phyloP scores from a whole-genome alignment of 2,329 filamentous ascomycete genomes.

The Trichoderma pleuroti region DNA sequence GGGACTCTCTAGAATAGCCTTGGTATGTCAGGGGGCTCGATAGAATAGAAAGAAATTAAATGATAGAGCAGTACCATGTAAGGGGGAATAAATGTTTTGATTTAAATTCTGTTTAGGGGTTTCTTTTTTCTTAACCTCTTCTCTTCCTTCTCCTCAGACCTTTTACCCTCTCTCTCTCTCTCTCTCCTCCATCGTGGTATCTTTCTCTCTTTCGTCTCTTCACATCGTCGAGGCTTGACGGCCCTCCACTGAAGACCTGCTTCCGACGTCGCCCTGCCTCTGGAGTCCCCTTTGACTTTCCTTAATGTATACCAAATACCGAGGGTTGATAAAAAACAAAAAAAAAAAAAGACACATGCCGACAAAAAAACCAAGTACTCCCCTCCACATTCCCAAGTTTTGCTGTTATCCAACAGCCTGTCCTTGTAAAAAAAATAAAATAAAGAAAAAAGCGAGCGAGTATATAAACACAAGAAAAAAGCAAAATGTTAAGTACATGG shows the following conservation, averaged over 20 bases:
- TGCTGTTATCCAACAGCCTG: constrained; percentile 11
- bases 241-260: constrained; percentile 16
- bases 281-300: not conserved
- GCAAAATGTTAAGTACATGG: constrained; percentile 24
- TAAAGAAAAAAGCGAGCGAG: constrained; percentile 18
- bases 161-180: not conserved
- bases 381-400: constrained; percentile 5
- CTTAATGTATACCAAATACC: constrained; percentile 4
- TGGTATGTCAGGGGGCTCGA: not conserved
- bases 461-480: constrained; percentile 15
- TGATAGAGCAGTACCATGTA: not conserved
- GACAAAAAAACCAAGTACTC: constrained; percentile 6
- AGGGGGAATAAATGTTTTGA: not conserved
- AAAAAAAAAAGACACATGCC: not conserved
- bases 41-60: not conserved
- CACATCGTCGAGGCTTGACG: not conserved
- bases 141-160: not conserved
- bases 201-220: constrained; percentile 12
- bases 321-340: not conserved
- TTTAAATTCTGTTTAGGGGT: constrained; percentile 6
- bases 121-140: not conserved
- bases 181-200: constrained; percentile 16
- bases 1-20: not conserved
- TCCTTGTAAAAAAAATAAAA: constrained; percentile 10
- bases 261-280: constrained; percentile 4